Base-by-base conservation (phyloP, 441 rosid species). In the Aleurites moluccanus region DNA sequence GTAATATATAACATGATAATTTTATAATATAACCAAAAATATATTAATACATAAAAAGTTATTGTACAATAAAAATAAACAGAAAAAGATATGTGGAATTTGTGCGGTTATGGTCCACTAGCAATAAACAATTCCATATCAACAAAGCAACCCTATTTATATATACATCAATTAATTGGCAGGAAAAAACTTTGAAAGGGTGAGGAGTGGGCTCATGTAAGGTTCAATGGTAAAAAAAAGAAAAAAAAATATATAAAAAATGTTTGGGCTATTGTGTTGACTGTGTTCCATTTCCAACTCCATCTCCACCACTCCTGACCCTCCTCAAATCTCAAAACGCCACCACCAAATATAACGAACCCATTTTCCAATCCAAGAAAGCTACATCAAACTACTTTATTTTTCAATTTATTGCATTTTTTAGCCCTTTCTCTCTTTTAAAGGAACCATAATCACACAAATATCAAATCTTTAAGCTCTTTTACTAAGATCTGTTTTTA, bases 221-320 rank as follows among this genome's bases (percentile, higher is more conserved):
- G 68, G 81, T 84, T 87, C 89, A 87, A 84, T 74, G 89, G 92
- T 87, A 89, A 87, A 88, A 89, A 81, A 83, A 49, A 28, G 25
- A 63, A 65, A 35, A 60, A 60, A 57, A 56, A 44, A 8, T 40
- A 45, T n/a, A n/a, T n/a, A 16, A 53, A 27, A 16, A 35, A 35
- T 27, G 56, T 65, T 30, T 73, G 61, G 69, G 61, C 55, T 74
- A 87, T 85, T 82, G 69, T 82, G 67, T 80, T 75, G 83, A 83
- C 85, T 78, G 85, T 76, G 81, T 44, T 79, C 70, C 59, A 45
- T n/a, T 33, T 2, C 64, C 14, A 30, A 4, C 40, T 15, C n/a
- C 1, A 14, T 9, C 18, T 30, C 33, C 33, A 30, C 33, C 33
- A 1, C 3, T 3, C 0, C 2, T 30, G 33, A 1, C 16, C 21